Conservation (phyloP, 192 early-diverging fungal species). For the Dissophora ornata region DNA sequence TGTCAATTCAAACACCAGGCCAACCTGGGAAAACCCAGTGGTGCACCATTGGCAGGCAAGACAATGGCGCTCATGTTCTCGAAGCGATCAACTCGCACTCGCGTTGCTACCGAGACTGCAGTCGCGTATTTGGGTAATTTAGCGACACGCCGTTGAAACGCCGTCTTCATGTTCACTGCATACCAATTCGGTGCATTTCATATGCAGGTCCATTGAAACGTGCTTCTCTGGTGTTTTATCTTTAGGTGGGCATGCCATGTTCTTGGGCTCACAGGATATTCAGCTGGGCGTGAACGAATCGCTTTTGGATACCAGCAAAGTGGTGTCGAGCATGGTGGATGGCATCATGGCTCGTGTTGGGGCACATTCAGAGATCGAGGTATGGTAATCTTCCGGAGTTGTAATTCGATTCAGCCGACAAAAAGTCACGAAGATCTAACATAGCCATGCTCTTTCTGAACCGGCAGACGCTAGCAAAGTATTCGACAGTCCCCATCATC, state of each 20-base stretch:
- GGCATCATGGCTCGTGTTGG: conserved; percentile 95
- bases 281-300: conserved; percentile 97
- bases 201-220: too few relatives aligned
- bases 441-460: too few relatives aligned
- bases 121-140: conserved; percentile 81
- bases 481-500: conserved; percentile 93
- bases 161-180: too few relatives aligned
- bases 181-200: too few relatives aligned
- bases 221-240: neutral
- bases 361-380: conserved; percentile 89
- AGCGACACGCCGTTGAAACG: neutral
- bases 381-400: conserved; percentile 14
- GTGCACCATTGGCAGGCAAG: conserved; percentile 77
- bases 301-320: conserved; percentile 86
- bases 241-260: conserved; percentile 94
- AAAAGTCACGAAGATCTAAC: too few relatives aligned
- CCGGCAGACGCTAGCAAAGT: conserved; percentile 77
- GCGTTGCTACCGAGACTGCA: conserved; percentile 93
- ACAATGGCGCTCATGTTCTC: conserved; percentile 95
- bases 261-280: conserved; percentile 94
- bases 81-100: conserved; percentile 95
- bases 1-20: conserved; percentile 82
- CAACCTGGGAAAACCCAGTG: conserved; percentile 66
- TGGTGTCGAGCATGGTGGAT: conserved; percentile 97
- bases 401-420: too few relatives aligned